These are phyloP conservation scores for Pholiota molesta DNA, from an alignment of 768 basidiomycete species.

Conservation along the genomic window DNA sequence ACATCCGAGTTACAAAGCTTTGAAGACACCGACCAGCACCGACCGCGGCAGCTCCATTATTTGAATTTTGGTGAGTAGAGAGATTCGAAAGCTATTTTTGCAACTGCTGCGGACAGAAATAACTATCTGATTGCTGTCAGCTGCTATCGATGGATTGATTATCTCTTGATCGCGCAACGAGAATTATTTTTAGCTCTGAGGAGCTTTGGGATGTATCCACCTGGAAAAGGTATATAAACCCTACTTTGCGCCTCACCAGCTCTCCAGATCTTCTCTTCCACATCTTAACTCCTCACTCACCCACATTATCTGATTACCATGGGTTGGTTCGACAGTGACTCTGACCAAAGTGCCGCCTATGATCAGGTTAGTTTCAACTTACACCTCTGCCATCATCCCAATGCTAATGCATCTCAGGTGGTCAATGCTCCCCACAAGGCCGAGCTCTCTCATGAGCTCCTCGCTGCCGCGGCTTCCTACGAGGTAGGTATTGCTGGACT, in stretches of 20 bases:
- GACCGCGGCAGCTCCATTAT: no score
- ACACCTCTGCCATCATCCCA: neutral
- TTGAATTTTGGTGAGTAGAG: no score
- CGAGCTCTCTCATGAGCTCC: constrained; percentile 62
- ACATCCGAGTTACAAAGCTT: no score
- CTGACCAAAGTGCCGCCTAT: constrained; percentile 45
- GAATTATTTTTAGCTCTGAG: neutral
- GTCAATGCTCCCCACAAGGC: constrained; percentile 57
- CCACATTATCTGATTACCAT: constrained; percentile 24
- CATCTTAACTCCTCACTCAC: neutral
- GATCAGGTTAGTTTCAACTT: constrained; percentile 32
- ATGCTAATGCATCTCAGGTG: constrained; percentile 36
- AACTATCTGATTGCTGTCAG: neutral
- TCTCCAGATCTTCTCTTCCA: neutral
- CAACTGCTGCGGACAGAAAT: neutral
- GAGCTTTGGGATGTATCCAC: neutral
- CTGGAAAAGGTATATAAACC: neutral
- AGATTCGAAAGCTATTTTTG: neutral
- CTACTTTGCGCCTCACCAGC: neutral
- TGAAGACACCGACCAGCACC: no score
- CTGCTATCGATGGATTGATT: constrained; percentile 2
- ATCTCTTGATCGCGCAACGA: neutral
- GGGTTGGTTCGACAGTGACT: constrained; percentile 47
- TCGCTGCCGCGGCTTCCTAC: constrained; percentile 68
- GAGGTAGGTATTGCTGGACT: constrained; percentile 41